phyloP scores from a whole-genome alignment of 176 grass and related monocot genomes.

The Hordeum marinum region DNA sequence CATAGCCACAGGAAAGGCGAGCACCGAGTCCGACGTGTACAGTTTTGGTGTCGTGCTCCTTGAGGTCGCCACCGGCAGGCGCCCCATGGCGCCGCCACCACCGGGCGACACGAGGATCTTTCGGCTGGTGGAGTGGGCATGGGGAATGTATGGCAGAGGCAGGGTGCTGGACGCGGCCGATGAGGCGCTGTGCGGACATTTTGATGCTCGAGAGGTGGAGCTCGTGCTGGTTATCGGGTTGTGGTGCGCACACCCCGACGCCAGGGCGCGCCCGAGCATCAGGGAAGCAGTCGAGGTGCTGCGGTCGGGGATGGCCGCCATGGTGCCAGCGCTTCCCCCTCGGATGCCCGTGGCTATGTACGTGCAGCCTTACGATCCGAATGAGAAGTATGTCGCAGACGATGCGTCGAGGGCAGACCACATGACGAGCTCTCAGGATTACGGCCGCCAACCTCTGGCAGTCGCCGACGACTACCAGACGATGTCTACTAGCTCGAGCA shows the following conservation, averaged over 20 bases:
- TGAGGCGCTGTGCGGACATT: background rate
- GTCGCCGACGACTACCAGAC: background rate
- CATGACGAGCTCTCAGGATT: background rate
- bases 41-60: conserved; percentile 79
- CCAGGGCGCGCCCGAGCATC: conserved; percentile 8
- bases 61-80: conserved; percentile 16
- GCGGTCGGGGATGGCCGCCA: background rate
- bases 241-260: conserved; percentile 42
- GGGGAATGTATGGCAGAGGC: conserved; percentile 19
- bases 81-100: background rate
- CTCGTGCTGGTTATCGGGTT: conserved; percentile 35
- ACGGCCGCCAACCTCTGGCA: background rate
- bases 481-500: background rate
- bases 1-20: background rate
- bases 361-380: conserved; percentile 1
- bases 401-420: background rate
- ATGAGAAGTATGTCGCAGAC: background rate
- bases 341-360: conserved; percentile 41
- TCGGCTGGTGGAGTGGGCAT: conserved; percentile 20
- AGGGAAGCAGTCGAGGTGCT: background rate
- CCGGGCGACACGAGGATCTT: background rate
- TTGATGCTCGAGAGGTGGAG: conserved; percentile 1
- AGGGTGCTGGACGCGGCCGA: conserved; percentile 24
- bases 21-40: conserved; percentile 40
- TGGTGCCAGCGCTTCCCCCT: background rate